These are phyloP conservation scores for Cryptococcus floricola DNA, from an alignment of 1,284 basidiomycete species.

Conservation along the genomic window DNA sequence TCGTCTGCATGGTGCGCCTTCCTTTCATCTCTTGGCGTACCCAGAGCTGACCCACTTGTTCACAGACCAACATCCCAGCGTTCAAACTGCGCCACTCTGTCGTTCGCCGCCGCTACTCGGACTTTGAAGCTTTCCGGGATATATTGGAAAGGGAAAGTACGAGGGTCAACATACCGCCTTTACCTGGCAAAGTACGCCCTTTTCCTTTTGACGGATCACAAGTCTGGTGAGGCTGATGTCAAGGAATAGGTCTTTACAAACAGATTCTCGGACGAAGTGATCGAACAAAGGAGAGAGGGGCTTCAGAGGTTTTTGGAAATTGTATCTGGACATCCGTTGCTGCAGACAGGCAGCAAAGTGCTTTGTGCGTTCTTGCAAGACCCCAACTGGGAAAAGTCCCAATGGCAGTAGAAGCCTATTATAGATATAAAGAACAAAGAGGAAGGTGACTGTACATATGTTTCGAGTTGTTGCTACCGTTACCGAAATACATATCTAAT, in stretches of 20 bases:
- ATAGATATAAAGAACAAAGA: background rate
- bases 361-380: conserved; percentile 79
- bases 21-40: background rate
- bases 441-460: background rate
- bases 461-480: background rate
- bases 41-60: background rate
- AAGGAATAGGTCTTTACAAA: conserved; percentile 70
- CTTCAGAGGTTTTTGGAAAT: conserved; percentile 92
- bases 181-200: conserved; percentile 74
- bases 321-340: conserved; percentile 91
- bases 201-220: background rate
- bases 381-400: conserved; percentile 46
- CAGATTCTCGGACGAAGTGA: conserved; percentile 95
- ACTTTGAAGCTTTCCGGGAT: conserved; percentile 98
- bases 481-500: background rate
- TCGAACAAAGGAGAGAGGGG: conserved; percentile 86
- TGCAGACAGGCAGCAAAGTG: conserved; percentile 97
- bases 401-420: conserved; percentile 32
- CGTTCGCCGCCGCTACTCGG: conserved; percentile 92
- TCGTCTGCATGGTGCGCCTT: conserved; percentile 83
- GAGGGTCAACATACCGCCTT: conserved; percentile 91
- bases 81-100: conserved; percentile 95
- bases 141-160: conserved; percentile 95
- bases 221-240: background rate
- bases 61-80: conserved; percentile 94